Evolutionary conservation across 2,329 filamentous ascomycete species (phyloP).

Genomic region (Orbilia quercus): DNA sequence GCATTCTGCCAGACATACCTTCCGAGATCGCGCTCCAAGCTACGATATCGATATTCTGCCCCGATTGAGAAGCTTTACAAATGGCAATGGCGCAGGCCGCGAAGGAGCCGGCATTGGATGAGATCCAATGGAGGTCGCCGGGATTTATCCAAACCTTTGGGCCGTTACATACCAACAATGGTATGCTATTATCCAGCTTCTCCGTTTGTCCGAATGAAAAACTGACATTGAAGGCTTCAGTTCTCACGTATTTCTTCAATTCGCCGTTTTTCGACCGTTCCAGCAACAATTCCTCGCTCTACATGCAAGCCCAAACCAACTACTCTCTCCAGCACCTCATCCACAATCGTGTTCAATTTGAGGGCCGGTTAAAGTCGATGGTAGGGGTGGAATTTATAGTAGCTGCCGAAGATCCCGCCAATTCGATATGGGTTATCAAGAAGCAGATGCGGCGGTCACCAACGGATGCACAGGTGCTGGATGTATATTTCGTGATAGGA

Average conservation of each 20-base stretch:
- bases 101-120: slow-evolving; percentile 70
- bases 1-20: not conserved
- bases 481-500: slow-evolving; percentile 73
- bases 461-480: slow-evolving; percentile 65
- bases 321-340: slow-evolving; percentile 70
- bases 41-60: too few species aligned
- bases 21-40: not conserved
- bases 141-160: slow-evolving; percentile 67
- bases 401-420: slow-evolving; percentile 72
- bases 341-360: slow-evolving; percentile 73
- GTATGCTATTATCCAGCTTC: slow-evolving; percentile 35
- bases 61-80: not conserved
- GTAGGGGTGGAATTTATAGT: slow-evolving; percentile 75
- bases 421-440: slow-evolving; percentile 76
- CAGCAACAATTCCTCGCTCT: slow-evolving; percentile 74
- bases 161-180: slow-evolving; percentile 71
- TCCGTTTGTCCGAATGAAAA: not conserved
- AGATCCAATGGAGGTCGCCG: slow-evolving; percentile 74
- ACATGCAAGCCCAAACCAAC: slow-evolving; percentile 73
- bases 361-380: slow-evolving; percentile 73
- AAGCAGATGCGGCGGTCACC: slow-evolving; percentile 71
- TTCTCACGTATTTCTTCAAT: slow-evolving; percentile 75
- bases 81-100: slow-evolving; percentile 41
- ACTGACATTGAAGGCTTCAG: slow-evolving; percentile 61
- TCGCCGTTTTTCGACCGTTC: slow-evolving; percentile 76